Evolutionary conservation across 1,139 yeast genomes (phyloP).

Genomic region (Wickerhamiella pararugosa): DNA sequence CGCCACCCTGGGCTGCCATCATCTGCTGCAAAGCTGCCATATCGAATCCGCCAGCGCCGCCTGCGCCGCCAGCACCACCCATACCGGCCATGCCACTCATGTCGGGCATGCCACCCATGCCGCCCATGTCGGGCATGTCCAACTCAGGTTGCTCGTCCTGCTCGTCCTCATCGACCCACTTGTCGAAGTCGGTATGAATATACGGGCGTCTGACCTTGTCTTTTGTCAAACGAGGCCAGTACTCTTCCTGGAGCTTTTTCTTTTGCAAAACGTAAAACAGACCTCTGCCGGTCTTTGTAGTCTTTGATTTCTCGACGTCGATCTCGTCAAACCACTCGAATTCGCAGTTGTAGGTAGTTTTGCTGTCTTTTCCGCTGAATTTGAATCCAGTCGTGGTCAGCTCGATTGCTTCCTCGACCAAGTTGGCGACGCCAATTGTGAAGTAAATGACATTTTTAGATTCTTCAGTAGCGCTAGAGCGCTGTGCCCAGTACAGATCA

Average conservation of each 20-base stretch:
- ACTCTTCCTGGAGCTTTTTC: slow-evolving; percentile 51
- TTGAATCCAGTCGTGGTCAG: slow-evolving; percentile 44
- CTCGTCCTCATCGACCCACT: slow-evolving; percentile 94
- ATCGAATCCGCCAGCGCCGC: slow-evolving; percentile 14
- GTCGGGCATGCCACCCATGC: slow-evolving; percentile 26
- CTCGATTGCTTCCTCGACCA: slow-evolving; percentile 45
- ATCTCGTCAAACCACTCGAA: slow-evolving; percentile 63
- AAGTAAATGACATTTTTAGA: slow-evolving; percentile 61
- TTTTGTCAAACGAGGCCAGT: slow-evolving; percentile 84
- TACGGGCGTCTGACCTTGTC: slow-evolving; percentile 55
- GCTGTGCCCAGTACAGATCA: slow-evolving; percentile 67
- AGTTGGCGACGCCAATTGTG: slow-evolving; percentile 62
- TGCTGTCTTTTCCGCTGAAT: slow-evolving; percentile 30
- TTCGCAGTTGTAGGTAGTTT: slow-evolving; percentile 37
- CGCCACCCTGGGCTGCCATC: slow-evolving; percentile 21
- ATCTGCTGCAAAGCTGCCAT: slow-evolving; percentile 19
- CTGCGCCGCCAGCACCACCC: slow-evolving; percentile 10
- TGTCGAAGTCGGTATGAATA: slow-evolving; percentile 89
- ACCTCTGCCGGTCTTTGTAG: slow-evolving; percentile 57
- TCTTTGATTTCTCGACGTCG: slow-evolving; percentile 46
- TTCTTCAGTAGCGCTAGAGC: slow-evolving; percentile 58
- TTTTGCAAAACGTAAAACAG: slow-evolving; percentile 57
- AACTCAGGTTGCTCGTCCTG: slow-evolving; percentile 46
- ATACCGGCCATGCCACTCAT: slow-evolving; percentile 17
- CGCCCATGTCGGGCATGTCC: slow-evolving; percentile 25